Conservation (phyloP, 2,329 filamentous ascomycete species). For the Ilyonectria destructans region DNA sequence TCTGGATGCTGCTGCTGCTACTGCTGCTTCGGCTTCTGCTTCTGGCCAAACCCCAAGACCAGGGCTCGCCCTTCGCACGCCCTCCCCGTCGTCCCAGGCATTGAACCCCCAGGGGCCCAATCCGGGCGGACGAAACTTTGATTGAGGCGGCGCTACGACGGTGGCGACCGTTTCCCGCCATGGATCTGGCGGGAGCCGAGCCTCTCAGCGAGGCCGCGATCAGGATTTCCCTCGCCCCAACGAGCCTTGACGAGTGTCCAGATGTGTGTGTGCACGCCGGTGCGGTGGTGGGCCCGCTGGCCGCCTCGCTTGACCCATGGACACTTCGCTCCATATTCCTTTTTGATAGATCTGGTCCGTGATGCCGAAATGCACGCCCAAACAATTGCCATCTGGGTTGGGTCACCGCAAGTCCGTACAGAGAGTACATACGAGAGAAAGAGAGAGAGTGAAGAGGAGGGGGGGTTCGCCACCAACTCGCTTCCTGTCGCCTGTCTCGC, state of each 20-base stretch:
- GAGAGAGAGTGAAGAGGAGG: not conserved
- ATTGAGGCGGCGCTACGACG: slow-evolving; percentile 44
- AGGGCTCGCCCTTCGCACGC: slow-evolving; percentile 2
- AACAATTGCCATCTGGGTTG: slow-evolving; percentile 10
- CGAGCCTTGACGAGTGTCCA: not conserved
- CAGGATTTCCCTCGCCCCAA: not conserved
- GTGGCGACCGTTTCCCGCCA: slow-evolving; percentile 47
- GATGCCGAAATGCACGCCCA: slow-evolving; percentile 12
- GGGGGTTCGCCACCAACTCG: not conserved
- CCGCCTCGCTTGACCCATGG: not conserved
- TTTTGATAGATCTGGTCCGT: slow-evolving; percentile 25
- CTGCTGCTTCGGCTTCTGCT: not conserved
- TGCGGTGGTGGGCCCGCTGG: slow-evolving; percentile 4
- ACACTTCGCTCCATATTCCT: slow-evolving; percentile 28
- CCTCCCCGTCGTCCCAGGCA: not conserved
- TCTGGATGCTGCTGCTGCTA: not conserved
- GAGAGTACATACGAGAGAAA: not conserved
- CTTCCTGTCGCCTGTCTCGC: slow-evolving; percentile 20
- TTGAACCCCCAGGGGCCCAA: slow-evolving; percentile 11
- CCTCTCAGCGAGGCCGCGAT: not conserved
- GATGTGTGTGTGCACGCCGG: no score
- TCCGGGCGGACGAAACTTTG: slow-evolving; percentile 40
- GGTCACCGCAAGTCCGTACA: slow-evolving; percentile 24
- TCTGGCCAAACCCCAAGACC: slow-evolving; percentile 5
- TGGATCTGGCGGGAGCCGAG: slow-evolving; percentile 3